Evolutionary conservation across 1,284 basidiomycete species (phyloP), one percentile per base, ranked within the genome.

Genomic region (Rhodotorula sp.): DNA sequence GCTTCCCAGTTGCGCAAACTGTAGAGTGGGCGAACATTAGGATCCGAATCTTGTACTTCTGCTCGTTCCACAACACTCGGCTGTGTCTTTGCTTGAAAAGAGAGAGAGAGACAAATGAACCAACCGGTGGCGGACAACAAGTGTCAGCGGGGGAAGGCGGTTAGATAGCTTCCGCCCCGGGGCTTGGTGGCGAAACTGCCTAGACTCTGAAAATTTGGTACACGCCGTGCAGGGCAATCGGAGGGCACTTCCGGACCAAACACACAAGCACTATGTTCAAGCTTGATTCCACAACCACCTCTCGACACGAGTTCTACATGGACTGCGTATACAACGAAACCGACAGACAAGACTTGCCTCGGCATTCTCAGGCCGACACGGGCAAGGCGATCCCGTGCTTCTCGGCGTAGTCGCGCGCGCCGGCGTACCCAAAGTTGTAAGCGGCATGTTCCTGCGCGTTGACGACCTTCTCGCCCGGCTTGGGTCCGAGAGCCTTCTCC

Each of bases 341-440:
- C 49, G n/a, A n/a, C 10, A 51, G 3, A 51, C 24, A 24, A 51
- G 22, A 26, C 1, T n/a, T 14, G 49, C 22, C 20, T 51, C 10
- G 24, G 26, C 1, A 10, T 54, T 5, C 15, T 54, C 53, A 54
- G 18, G 53, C 53, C n/a, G 26, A 29, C n/a, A 17, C 53, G 26
- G 53, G 53, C 24, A 68, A n/a, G 29, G 59, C 62, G 53, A 68
- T 60, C 4, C 51, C 44, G 30, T 72, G 67, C 48, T 70, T 72
- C 64, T 70, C 72, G 64, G 77, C 73, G 77, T 78, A 79, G 45
- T 75, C 74, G 46, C 67, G 62, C 1, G 78, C 78, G 33, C 79
- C 79, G 26, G 67, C 60, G 66, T 79, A 79, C 37, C 70, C 66
- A 70, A 76, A 78, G 62, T 69, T 69, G 71, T 77, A 79, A 17